Evolutionary conservation across 805 yeast species (phyloP), one percentile per base, ranked within the genome.

Genomic region (Cyberlindnera amylophila): DNA sequence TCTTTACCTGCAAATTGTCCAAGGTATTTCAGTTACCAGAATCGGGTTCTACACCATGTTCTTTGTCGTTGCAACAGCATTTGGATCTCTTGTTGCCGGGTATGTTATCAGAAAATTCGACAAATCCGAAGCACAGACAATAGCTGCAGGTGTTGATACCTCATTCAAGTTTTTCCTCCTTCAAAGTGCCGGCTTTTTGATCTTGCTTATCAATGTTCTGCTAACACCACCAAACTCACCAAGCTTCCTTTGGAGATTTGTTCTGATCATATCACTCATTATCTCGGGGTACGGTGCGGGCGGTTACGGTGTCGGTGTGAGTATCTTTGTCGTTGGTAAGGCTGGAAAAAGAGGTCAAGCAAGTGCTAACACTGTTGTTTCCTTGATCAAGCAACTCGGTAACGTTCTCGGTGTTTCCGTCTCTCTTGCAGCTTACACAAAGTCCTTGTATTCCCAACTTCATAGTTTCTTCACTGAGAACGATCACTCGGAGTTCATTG

Each of bases 281-380:
- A 32, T 64, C 6, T 41, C 57, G 7, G 72, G 74, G 1, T 43
- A 62, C 6, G 73, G 74, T 2, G 63, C 62, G 40, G 76, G 76
- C 23, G 62, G 66, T 15, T 68, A 66, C 39, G 44, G 64, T 29
- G 74, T 70, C 16, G 64, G 71, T 16, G 48, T 67, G 8, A 46
- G 66, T 31, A 59, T 71, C 29, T 58, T 67, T 38, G 66, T 65
- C 23, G 67, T 71, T 33, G 74, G 69, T 1, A 62, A 59, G 34
- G 74, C 66, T 24, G 74, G 74, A 9, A 46, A 55, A 18, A 61
- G 59, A 34, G 63, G 64, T 12, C 75, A 71, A 45, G 75, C 75
- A 2, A 53, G 68, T 30, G 71, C 71, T 13, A 69, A 71, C 12
- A 71, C 75, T 14, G 70, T 67, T 61, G 70, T 65, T 29, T 70